Base-by-base conservation (phyloP, 139 green algal species). In the Tetraselmis chui region DNA sequence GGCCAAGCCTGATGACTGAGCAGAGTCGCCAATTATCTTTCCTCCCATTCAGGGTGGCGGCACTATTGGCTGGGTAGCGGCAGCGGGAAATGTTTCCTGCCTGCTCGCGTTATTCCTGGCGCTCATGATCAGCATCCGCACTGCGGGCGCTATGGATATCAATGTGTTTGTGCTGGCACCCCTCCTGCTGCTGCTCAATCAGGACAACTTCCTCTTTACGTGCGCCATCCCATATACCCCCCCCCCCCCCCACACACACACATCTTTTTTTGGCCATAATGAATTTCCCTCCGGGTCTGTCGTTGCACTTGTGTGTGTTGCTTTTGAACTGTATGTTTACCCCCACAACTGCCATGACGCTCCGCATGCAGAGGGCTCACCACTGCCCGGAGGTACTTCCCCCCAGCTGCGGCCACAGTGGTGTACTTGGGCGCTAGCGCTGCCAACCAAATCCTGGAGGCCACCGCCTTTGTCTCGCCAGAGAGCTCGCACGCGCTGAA, bases 131-230 rank as follows among this genome's bases (percentile, higher is more conserved):
- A 67, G 45, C 45, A 67, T 67, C 45, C 45, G 45, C 11, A 5
- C 18, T 5, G 45, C 45, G 45, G 45, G 45, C 45, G 11, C 45
- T 5, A 5, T 67, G 45, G 45, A 67, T 18, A 18, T 67, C 45
- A 67, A 67, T 67, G 86, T 95, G 76, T 86, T 97, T 79, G 87
- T 95, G 81, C 82, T 96, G 26, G 88, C 90, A 25, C 93, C 94
- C 1, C 77, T 96, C 32, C 91, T 98, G 85, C 88, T 98, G 77
- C 90, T 98, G 76, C 89, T 98, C 1, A 91, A 81, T 75, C 91
- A 91, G 32, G 81, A 67, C 45, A 5, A 18, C 45, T 5, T 18
- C 11, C 45, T 67, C 45, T 18, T 67, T 18, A 18, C 45, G 45
- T 67, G 45, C 45, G 45, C 18, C 45, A 5, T n/a, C n/a, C n/a